Evolutionary conservation across 176 grass and related monocot genomes (phyloP).

Genomic region (Poa annua): DNA sequence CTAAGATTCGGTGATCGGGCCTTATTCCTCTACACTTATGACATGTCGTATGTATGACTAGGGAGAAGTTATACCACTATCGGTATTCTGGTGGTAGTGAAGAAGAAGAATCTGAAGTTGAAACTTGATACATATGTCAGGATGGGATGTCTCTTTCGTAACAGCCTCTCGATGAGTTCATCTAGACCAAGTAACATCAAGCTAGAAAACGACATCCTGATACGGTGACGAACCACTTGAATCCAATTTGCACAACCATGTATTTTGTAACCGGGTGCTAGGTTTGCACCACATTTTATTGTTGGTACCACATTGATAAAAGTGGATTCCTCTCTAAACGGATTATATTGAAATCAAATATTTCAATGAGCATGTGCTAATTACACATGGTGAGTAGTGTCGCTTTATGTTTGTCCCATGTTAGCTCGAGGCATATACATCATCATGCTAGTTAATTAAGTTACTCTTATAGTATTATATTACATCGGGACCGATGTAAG

Average conservation of each 20-base stretch:
- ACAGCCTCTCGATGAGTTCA: background rate
- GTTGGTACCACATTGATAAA: background rate
- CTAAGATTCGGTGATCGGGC: background rate
- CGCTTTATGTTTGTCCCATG: conserved; percentile 31
- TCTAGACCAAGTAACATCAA: background rate
- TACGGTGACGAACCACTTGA: background rate
- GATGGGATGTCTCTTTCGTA: background rate
- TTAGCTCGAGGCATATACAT: conserved; percentile 28
- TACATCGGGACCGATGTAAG: background rate
- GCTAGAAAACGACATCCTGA: background rate
- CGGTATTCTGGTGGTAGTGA: background rate
- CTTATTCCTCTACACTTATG: too few relatives aligned
- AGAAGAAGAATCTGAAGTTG: background rate
- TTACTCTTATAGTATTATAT: conserved; percentile 15
- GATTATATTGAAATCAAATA: background rate
- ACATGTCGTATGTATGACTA: too few relatives aligned
- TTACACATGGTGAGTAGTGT: conserved; percentile 13
- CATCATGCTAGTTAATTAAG: conserved; percentile 22
- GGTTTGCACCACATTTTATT: background rate
- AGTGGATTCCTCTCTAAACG: background rate
- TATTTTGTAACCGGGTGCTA: background rate
- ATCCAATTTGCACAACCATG: background rate
- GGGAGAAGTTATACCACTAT: background rate
- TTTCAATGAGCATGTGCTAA: background rate
- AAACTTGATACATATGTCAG: background rate